Conservation (phyloP, 148 eudicot species). For the Heliosperma pusillum region DNA sequence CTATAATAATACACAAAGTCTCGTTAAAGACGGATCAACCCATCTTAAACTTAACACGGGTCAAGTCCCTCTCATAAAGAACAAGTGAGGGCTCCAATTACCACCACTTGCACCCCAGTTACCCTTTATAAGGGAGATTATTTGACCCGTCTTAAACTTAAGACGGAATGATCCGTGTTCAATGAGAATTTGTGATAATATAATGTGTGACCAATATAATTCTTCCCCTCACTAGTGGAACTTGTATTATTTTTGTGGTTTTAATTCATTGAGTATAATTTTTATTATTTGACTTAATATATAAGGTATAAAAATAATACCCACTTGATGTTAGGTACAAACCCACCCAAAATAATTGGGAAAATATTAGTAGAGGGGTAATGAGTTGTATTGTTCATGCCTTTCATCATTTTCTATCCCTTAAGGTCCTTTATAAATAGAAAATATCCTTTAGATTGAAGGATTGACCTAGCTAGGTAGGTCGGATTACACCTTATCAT, state of each 20-base stretch:
- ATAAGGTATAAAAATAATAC: conserved; percentile 9
- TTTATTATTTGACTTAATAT: conserved; percentile 11
- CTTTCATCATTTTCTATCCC: conserved; percentile 23
- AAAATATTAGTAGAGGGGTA: conserved; percentile 2
- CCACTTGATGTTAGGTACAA: conserved; percentile 23
- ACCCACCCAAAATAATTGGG: conserved; percentile 27
- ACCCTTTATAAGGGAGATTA: no score
- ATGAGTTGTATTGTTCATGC: conserved; percentile 22
- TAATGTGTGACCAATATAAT: background rate
- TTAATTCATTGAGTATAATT: no score
- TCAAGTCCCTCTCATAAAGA: no score
- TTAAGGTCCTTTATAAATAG: background rate
- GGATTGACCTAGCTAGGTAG: conserved; percentile 8
- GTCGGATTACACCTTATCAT: conserved; percentile 2
- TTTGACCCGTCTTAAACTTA: no score
- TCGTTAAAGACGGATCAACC: no score
- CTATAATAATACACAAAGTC: no score
- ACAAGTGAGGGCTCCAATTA: no score
- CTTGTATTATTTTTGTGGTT: conserved; percentile 3
- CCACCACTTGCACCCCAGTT: no score
- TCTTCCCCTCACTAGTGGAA: conserved; percentile 17
- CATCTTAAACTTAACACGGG: no score
- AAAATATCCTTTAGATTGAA: conserved; percentile 6
- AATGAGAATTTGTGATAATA: no score
- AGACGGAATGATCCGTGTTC: no score